Evolutionary conservation across 2,329 filamentous ascomycete species (phyloP), one percentile per base, ranked within the genome.

Genomic region (Fusarium stilboides): DNA sequence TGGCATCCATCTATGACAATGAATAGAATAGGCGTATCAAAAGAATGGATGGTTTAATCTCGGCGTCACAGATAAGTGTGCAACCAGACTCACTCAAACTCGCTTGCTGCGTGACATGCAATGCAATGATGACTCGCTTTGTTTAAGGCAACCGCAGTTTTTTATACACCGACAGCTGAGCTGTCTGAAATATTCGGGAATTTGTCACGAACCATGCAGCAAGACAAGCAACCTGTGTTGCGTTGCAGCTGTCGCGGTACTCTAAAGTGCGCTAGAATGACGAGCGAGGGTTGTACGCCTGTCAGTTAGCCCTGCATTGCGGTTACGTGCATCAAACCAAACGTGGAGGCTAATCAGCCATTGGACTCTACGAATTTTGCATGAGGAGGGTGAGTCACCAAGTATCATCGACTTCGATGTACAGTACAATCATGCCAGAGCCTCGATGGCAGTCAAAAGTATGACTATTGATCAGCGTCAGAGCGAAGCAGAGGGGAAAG

Each of bases 11-110:
- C 42, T 36, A 40, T 49, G 49, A 36, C 26, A 40, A 52, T 49
- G 59, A 55, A 40, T 24, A 59, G 24, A 62, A 62, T 13, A 70
- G 67, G 67, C 52, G 58, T 63, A 65, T 62, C 24, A 71, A 70
- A 64, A 70, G 51, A 65, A 57, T 42, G 44, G 20, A 65, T 62
- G 57, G 50, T 50, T 60, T 39, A 57, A 55, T 62, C n/a, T 56
- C 39, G 36, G 54, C 42, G 52, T 47, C 49, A 56, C 70, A 56
- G 37, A 47, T 31, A 47, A 40, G 20, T 57, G 65, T 64, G 43
- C 26, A 36, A 66, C 56, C 50, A 51, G 17, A 24, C 39, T 51
- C 34, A 37, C 39, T 43, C 28, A 50, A 33, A 24, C 19, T 45
- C 33, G 15, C 37, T 34, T 42, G 43, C 33, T 67, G 46, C 62